Percentiles rank a stretch among this genome's conserved stretches.
Evolutionary conservation across 768 basidiomycete genomes (phyloP).

Genomic region (Xanthoconium stramineum): DNA sequence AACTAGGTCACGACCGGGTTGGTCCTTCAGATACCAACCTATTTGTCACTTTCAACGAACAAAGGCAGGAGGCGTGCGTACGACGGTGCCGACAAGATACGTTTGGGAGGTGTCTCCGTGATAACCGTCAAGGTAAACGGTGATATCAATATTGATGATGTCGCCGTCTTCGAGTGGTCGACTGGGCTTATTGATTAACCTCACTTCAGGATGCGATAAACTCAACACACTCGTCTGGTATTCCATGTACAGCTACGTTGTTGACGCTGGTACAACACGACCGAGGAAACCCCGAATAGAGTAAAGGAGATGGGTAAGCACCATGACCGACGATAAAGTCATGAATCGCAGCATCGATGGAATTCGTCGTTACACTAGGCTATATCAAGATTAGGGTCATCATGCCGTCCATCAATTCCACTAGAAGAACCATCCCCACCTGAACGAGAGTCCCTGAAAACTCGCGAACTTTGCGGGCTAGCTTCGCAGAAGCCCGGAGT

Average conservation of each 20-base stretch:
- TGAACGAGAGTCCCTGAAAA: slow-evolving; percentile 53
- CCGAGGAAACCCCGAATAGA: slow-evolving; percentile 56
- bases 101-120: slow-evolving; percentile 90
- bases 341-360: slow-evolving; percentile 71
- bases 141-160: slow-evolving; percentile 86
- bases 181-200: slow-evolving; percentile 38
- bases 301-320: slow-evolving; percentile 86
- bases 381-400: slow-evolving; percentile 23
- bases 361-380: slow-evolving; percentile 71
- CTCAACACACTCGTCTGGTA: slow-evolving; percentile 78
- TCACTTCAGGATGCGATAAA: not conserved
- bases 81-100: slow-evolving; percentile 78
- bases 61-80: slow-evolving; percentile 30
- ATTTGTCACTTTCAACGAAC: not conserved
- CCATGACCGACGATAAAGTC: slow-evolving; percentile 60
- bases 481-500: slow-evolving; percentile 49
- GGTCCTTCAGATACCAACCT: slow-evolving; percentile 48
- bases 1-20: slow-evolving; percentile 63
- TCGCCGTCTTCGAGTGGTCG: slow-evolving; percentile 80
- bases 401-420: not conserved
- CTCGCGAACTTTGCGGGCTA: slow-evolving; percentile 56
- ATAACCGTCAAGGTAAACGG: slow-evolving; percentile 77
- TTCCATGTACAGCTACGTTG: slow-evolving; percentile 83
- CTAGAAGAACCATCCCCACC: slow-evolving; percentile 29
- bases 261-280: slow-evolving; percentile 71